phyloP scores from a whole-genome alignment of 805 yeast genomes.

The Candida dajiaensis region DNA sequence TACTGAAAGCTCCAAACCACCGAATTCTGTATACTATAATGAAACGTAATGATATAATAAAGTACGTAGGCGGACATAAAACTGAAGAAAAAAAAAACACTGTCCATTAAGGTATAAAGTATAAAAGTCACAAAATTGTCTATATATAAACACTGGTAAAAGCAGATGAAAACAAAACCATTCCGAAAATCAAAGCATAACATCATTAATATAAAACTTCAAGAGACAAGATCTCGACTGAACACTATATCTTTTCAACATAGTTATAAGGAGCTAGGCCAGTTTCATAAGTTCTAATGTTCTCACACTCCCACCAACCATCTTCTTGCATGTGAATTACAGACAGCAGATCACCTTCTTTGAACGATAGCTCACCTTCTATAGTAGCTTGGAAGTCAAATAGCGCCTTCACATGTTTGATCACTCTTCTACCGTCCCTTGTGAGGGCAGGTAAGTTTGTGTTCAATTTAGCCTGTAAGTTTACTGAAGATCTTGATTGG shows the following conservation, averaged over 20 bases:
- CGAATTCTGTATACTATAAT: background rate
- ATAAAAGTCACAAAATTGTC: background rate
- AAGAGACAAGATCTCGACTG: too few relatives aligned
- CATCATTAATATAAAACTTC: slow-evolving; percentile 3
- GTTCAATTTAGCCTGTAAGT: slow-evolving; percentile 20
- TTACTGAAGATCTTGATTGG: slow-evolving; percentile 20
- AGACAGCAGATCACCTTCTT: slow-evolving; percentile 49
- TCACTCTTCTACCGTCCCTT: slow-evolving; percentile 47
- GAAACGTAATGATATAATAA: background rate
- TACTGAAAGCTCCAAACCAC: background rate
- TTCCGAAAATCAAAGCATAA: slow-evolving; percentile 1
- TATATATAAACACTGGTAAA: background rate
- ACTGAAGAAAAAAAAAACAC: background rate
- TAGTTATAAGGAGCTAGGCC: slow-evolving; percentile 67
- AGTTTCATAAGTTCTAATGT: slow-evolving; percentile 28
- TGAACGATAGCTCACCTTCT: slow-evolving; percentile 55
- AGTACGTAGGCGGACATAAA: background rate
- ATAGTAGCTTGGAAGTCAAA: slow-evolving; percentile 55
- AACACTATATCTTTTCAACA: slow-evolving; percentile 20
- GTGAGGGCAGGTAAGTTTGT: slow-evolving; percentile 38
- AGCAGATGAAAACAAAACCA: background rate
- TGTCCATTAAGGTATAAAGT: background rate
- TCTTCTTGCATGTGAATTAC: slow-evolving; percentile 57
- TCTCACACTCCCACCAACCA: slow-evolving; percentile 74
- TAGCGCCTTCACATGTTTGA: slow-evolving; percentile 47